Conservation (phyloP, 2,329 filamentous ascomycete species). For the Aspergillus jensenii region DNA sequence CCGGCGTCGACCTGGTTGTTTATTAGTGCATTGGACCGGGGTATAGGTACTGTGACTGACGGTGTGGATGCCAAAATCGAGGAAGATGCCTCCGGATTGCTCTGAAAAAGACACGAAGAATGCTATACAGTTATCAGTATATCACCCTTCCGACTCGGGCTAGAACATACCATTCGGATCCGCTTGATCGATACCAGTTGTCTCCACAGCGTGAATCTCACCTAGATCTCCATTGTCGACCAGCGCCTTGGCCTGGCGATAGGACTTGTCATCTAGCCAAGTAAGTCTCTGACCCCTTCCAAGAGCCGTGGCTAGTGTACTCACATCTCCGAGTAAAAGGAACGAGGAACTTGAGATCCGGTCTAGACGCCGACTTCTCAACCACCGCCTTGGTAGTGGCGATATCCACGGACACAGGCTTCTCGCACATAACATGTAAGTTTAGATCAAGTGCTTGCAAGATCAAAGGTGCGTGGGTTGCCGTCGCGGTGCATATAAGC, state of each 20-base stretch:
- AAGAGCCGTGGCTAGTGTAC: not conserved
- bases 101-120: slow-evolving; percentile 35
- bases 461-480: slow-evolving; percentile 10
- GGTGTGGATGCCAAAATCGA: slow-evolving; percentile 34
- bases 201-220: slow-evolving; percentile 9
- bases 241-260: slow-evolving; percentile 2
- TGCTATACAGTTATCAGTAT: slow-evolving; percentile 9
- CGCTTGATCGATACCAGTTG: slow-evolving; percentile 2
- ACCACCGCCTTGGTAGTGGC: slow-evolving; percentile 8
- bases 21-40: no score
- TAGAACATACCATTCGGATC: not conserved
- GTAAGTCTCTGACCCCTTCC: no score
- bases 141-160: no score
- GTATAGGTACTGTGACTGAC: slow-evolving; percentile 18
- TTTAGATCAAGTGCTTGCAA: not conserved
- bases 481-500: slow-evolving; percentile 10
- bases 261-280: slow-evolving; percentile 8
- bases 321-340: slow-evolving; percentile 10
- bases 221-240: slow-evolving; percentile 2
- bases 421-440: slow-evolving; percentile 13
- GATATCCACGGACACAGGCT: slow-evolving; percentile 9
- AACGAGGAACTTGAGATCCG: slow-evolving; percentile 12
- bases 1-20: slow-evolving; percentile 1
- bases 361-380: slow-evolving; percentile 9
- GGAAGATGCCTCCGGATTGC: slow-evolving; percentile 34